Base-by-base conservation (phyloP, 805 yeast genomes). In the Soucietia sequanensis region DNA sequence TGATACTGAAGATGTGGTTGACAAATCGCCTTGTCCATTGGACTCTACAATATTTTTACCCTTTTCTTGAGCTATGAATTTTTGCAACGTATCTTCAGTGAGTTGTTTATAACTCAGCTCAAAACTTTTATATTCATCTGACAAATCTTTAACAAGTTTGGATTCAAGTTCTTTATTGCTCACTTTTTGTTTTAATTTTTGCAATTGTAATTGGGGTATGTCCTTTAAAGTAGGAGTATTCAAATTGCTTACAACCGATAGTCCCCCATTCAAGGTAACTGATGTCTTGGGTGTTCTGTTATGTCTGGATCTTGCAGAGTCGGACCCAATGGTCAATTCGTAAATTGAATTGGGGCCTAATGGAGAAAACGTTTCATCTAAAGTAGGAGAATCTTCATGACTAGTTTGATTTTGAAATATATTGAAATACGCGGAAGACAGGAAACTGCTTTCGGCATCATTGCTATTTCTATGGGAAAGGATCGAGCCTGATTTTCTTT, bases 201-300 rank as follows among this genome's bases (percentile, higher is more conserved):
- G 39, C 25, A 91, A 64, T 31, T 74, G 78, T 8, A 88, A 81
- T 16, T 82, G 88, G 0, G 97, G 96, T 8, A 91, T 91, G 50
- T 93, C 98, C 32, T 73, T 71, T 2, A 75, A 67, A 0, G 96
- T 82, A 0, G 99, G 98, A 6, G 78, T 72, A 26, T 66, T 65
- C 17, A 83, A 52, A 44, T 72, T 72, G 21, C 50, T 43, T 8
- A 67, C 54, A 2, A 75, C 56, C 7, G 70, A 70, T 5, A 65
- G 54, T 0, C 78, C 70, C 5, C 72, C 72, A 45, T 66, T 65
- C 23, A 68, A 46, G 8, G 65, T 52, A 4, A 68, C 66, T 37
- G 62, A 52, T 18, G 51, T 39, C 39, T 58, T 56, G 27, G 58
- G 54, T 13, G 66, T 44, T 40, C 69, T 44, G 41, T 54, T 56